Conservation (phyloP, 1,284 basidiomycete species). For the Phlebopus sp. region DNA sequence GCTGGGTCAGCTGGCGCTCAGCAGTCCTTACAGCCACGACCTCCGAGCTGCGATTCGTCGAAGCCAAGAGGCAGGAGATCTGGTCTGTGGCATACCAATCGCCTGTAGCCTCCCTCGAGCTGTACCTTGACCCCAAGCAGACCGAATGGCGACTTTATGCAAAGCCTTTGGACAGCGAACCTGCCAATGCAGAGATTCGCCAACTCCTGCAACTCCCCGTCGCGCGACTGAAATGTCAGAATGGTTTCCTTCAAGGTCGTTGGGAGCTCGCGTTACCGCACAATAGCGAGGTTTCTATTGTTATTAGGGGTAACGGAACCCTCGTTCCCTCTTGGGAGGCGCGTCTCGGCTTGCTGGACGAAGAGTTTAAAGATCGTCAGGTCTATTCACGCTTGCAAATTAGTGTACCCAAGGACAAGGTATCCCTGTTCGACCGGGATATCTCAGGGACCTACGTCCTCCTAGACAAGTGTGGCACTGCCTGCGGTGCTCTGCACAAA, state of each 20-base stretch:
- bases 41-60: constrained; percentile 80
- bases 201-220: constrained; percentile 73
- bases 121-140: constrained; percentile 72
- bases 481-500: constrained; percentile 83
- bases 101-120: constrained; percentile 67
- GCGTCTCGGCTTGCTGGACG: constrained; percentile 72
- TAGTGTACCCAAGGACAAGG: constrained; percentile 49
- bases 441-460: constrained; percentile 80
- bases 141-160: constrained; percentile 88
- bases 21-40: constrained; percentile 64
- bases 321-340: constrained; percentile 85
- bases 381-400: constrained; percentile 72
- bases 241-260: constrained; percentile 61
- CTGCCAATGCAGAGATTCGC: constrained; percentile 81
- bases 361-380: constrained; percentile 61
- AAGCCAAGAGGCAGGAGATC: constrained; percentile 81
- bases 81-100: constrained; percentile 86
- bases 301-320: constrained; percentile 66
- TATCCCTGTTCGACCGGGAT: constrained; percentile 68
- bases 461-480: constrained; percentile 86
- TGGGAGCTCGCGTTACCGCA: constrained; percentile 87
- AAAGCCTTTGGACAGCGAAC: constrained; percentile 61
- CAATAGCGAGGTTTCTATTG: constrained; percentile 51
- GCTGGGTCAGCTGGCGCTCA: constrained; percentile 67
- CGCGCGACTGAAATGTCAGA: constrained; percentile 66